Conservation (phyloP, 2,329 filamentous ascomycete species). For the Penicillium sp. region DNA sequence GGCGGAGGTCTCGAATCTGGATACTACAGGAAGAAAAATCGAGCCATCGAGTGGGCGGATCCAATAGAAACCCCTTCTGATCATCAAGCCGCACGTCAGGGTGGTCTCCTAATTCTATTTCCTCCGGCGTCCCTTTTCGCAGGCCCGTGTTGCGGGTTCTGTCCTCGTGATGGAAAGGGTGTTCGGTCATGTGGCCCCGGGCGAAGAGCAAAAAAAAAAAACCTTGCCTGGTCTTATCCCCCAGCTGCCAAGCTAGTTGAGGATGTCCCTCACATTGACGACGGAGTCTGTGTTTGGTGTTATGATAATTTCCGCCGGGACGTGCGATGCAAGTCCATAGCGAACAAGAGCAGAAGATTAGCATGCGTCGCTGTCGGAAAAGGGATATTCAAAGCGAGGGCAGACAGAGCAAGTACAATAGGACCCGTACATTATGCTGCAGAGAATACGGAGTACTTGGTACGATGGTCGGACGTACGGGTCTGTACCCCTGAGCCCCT, state of each 20-base stretch:
- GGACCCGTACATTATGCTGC: neutral
- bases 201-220: neutral
- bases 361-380: neutral
- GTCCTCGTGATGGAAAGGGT: constrained; percentile 1
- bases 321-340: neutral
- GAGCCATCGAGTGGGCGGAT: neutral
- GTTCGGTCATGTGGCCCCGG: neutral
- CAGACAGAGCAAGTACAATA: neutral
- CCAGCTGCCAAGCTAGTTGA: neutral
- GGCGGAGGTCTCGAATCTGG: neutral
- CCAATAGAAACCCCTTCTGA: neutral
- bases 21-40: neutral
- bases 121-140: neutral
- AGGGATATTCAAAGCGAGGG: neutral
- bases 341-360: neutral
- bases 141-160: neutral
- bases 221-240: neutral
- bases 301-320: neutral
- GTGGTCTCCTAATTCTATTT: neutral
- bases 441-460: neutral
- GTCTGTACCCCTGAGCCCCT: constrained; percentile 19
- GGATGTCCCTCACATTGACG: neutral
- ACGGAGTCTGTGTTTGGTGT: too few relatives aligned
- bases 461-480: neutral
- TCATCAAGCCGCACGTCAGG: neutral